A percentile compares a stretch with the other conserved stretches of the same genome.
These are phyloP conservation scores for Osmanthus fragrans DNA, from an alignment of 257 asterid species.

Conservation along the genomic window DNA sequence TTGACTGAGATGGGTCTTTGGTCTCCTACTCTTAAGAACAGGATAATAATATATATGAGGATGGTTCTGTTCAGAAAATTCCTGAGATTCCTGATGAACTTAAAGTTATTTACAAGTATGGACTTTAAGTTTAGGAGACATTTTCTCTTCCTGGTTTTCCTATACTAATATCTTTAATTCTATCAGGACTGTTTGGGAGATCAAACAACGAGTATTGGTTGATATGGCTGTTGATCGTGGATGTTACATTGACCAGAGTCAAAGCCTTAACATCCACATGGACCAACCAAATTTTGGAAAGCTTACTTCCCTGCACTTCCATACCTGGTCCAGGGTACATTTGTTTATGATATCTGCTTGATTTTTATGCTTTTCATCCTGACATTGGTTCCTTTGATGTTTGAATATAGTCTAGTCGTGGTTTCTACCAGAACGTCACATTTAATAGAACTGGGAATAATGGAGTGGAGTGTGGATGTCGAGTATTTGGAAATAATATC, in stretches of 20 bases:
- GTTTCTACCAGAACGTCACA: too few relatives aligned
- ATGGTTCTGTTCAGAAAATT: too few relatives aligned
- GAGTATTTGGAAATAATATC: neutral
- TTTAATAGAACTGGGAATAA: too few relatives aligned
- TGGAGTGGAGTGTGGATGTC: too few relatives aligned
- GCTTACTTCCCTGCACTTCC: slow-evolving; percentile 33
- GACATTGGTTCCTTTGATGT: neutral
- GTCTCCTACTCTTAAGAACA: too few relatives aligned
- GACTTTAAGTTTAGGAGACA: neutral
- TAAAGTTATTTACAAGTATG: slow-evolving; percentile 70
- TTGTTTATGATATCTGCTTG: too few relatives aligned
- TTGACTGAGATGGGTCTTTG: slow-evolving; percentile 25
- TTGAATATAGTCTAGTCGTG: neutral
- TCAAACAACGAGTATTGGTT: slow-evolving; percentile 73
- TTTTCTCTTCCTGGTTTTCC: neutral
- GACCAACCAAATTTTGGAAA: slow-evolving; percentile 84
- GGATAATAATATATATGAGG: too few relatives aligned
- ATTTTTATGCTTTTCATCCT: too few relatives aligned
- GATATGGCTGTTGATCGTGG: slow-evolving; percentile 99
- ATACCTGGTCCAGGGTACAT: slow-evolving; percentile 83
- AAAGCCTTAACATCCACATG: slow-evolving; percentile 94
- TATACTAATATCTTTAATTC: slow-evolving; percentile 20
- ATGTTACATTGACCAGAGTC: slow-evolving; percentile 92
- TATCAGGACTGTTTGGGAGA: slow-evolving; percentile 94
- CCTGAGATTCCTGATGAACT: too few relatives aligned